A percentile compares a stretch with the other conserved stretches of the same genome.
Evolutionary conservation across 1,284 basidiomycete species (phyloP).

Genomic region (Trichosporon sp.): DNA sequence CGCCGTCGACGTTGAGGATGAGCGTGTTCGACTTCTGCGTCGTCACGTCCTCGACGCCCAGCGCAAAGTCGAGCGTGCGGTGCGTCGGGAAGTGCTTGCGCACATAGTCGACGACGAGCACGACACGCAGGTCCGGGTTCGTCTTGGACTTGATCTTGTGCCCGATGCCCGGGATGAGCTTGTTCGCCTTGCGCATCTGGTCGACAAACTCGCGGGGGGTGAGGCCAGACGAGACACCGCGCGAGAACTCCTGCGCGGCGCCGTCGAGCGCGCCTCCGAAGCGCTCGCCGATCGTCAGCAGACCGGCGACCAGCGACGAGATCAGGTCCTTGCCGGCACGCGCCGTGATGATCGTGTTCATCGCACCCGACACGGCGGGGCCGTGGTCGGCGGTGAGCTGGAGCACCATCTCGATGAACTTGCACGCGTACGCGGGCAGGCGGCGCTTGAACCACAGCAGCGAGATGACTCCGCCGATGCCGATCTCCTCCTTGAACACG

Average conservation of each 20-base stretch:
- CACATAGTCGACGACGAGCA: constrained; percentile 97
- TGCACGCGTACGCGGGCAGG: constrained; percentile 57
- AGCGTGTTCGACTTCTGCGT: constrained; percentile 96
- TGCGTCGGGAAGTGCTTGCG: constrained; percentile 90
- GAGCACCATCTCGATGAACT: constrained; percentile 99
- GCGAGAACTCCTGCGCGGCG: constrained; percentile 92
- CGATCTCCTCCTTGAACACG: constrained; percentile 96
- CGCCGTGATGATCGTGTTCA: constrained; percentile 99
- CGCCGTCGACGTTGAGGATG: constrained; percentile 92
- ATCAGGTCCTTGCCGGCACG: constrained; percentile 99
- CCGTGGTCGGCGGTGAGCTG: constrained; percentile 99
- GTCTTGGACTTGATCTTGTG: constrained; percentile 99
- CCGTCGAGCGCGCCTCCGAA: constrained; percentile 99
- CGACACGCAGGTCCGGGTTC: constrained; percentile 94
- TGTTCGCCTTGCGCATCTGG: constrained; percentile 90
- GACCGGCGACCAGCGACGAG: constrained; percentile 91
- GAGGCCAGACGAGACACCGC: constrained; percentile 81
- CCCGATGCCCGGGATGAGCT: constrained; percentile 94
- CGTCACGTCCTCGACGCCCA: constrained; percentile 96
- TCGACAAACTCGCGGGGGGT: constrained; percentile 98
- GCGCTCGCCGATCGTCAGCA: constrained; percentile 94
- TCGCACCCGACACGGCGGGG: constrained; percentile 82
- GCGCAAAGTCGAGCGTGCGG: constrained; percentile 90
- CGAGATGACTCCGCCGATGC: constrained; percentile 92
- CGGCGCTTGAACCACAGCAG: constrained; percentile 97